Evolutionary conservation across 305 asterid genomes (phyloP).

Genomic region (Ruellia speciosa): DNA sequence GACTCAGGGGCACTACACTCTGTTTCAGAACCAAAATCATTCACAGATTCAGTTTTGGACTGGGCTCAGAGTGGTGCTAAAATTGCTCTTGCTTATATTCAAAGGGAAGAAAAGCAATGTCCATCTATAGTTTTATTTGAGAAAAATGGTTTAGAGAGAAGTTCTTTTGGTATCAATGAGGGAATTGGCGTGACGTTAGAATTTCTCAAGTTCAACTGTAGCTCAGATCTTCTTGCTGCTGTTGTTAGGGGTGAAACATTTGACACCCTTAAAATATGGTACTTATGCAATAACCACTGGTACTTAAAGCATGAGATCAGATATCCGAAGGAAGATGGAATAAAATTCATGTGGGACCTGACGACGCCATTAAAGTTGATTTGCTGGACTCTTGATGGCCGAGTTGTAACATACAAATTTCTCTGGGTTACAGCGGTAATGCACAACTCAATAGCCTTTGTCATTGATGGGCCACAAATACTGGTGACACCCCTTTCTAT

Average conservation of each 20-base stretch:
- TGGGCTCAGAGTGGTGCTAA: conserved; percentile 85
- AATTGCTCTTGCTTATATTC: conserved; percentile 59
- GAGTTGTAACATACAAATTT: conserved; percentile 47
- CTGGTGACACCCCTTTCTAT: conserved; percentile 67
- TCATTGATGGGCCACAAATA: conserved; percentile 65
- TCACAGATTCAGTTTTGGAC: conserved; percentile 66
- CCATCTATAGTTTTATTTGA: conserved; percentile 73
- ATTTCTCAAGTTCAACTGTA: conserved; percentile 73
- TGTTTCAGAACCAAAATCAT: conserved; percentile 65
- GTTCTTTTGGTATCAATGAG: conserved; percentile 59
- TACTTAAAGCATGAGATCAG: conserved; percentile 82
- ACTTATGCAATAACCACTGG: conserved; percentile 82
- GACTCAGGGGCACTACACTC: conserved; percentile 80
- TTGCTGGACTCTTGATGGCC: conserved; percentile 69
- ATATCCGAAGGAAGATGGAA: conserved; percentile 49
- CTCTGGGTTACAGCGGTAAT: conserved; percentile 77
- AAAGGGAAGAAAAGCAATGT: conserved; percentile 43
- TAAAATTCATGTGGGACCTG: conserved; percentile 78
- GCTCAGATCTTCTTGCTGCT: conserved; percentile 81
- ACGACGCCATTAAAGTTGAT: conserved; percentile 56
- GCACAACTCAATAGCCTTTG: conserved; percentile 74
- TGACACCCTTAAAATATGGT: conserved; percentile 76
- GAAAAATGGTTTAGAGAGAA: conserved; percentile 84
- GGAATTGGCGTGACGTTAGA: conserved; percentile 50
- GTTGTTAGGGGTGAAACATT: conserved; percentile 54